These are phyloP conservation scores for Candida orba DNA, from an alignment of 805 yeast species.

Conservation along the genomic window DNA sequence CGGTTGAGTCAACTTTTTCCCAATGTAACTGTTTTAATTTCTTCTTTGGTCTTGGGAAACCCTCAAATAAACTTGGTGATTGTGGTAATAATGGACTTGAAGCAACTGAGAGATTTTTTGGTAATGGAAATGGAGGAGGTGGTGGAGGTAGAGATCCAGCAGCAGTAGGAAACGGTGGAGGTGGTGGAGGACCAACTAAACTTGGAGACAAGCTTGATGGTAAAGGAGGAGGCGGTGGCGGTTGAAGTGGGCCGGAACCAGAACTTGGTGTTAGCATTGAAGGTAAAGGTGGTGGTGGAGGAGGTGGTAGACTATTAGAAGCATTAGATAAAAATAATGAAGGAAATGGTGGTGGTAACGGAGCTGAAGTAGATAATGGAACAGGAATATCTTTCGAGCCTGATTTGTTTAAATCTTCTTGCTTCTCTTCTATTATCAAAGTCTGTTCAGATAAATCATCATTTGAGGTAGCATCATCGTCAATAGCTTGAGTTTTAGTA, in stretches of 20 bases:
- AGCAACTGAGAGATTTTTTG: conserved; percentile 12
- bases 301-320: neutral
- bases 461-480: conserved; percentile 1
- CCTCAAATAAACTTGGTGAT: conserved; percentile 10
- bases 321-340: conserved; percentile 25
- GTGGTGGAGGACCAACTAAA: conserved; percentile 22
- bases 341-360: conserved; percentile 4
- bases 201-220: conserved; percentile 17
- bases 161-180: conserved; percentile 20
- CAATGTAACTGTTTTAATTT: conserved; percentile 93
- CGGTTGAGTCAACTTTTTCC: conserved; percentile 85
- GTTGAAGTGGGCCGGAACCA: conserved; percentile 24
- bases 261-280: conserved; percentile 15
- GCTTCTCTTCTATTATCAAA: conserved; percentile 3
- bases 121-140: conserved; percentile 16
- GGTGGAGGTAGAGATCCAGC: conserved; percentile 24
- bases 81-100: conserved; percentile 15
- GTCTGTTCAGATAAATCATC: neutral
- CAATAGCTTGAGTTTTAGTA: conserved; percentile 27
- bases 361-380: conserved; percentile 3
- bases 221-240: conserved; percentile 29
- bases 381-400: neutral
- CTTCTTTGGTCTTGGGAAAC: conserved; percentile 23
- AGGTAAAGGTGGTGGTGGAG: conserved; percentile 23
- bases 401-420: neutral